phyloP scores from a whole-genome alignment of 495 filamentous ascomycete genomes.

The Penicillium silybi region DNA sequence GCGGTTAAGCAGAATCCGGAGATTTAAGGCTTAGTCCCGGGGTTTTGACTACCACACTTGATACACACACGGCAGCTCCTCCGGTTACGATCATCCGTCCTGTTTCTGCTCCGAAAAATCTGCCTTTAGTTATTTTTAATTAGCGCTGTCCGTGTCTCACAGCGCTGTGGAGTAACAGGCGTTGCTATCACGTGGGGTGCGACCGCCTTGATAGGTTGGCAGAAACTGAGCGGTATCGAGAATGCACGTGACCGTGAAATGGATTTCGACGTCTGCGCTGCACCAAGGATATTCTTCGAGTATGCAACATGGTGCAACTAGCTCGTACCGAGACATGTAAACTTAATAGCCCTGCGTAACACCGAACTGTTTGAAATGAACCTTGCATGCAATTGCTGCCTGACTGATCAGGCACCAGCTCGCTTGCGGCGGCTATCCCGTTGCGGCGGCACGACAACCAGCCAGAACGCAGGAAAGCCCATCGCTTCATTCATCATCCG shows the following conservation, averaged over 20 bases:
- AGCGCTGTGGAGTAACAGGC: constrained; percentile 9
- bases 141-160: constrained; percentile 23
- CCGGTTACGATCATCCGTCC: constrained; percentile 8
- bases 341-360: not conserved
- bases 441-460: constrained; percentile 47
- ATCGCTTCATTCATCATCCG: constrained; percentile 30
- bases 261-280: not conserved
- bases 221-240: not conserved
- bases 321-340: no score
- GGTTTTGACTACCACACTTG: not conserved
- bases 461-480: constrained; percentile 41
- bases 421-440: constrained; percentile 46
- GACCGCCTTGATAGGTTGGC: constrained; percentile 8
- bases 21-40: constrained; percentile 9
- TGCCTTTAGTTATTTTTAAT: constrained; percentile 21
- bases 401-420: constrained; percentile 25
- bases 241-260: constrained; percentile 4
- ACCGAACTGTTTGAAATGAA: not conserved
- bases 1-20: constrained; percentile 12
- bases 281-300: not conserved
- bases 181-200: not conserved
- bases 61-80: constrained; percentile 6
- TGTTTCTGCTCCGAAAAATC: not conserved
- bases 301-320: not conserved
- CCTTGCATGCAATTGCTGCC: constrained; percentile 4